Base-by-base conservation (phyloP, 495 filamentous ascomycete species). In the Aspergillus coremiiformis region DNA sequence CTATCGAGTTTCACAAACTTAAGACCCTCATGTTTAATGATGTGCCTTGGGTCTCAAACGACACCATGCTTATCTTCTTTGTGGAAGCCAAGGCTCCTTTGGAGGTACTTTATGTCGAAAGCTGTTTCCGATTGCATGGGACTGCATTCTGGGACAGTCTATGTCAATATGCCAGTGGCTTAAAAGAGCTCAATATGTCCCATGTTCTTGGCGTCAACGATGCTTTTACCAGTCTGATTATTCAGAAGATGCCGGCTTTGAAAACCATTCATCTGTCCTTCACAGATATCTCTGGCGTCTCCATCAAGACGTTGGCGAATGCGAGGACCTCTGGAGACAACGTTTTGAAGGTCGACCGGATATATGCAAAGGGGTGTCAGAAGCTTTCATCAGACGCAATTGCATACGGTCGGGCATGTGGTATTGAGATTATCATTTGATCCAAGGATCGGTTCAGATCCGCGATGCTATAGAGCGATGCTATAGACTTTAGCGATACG, bases 311-410 rank as follows among this genome's bases (percentile, higher is more conserved):
- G 47, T 48, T 72, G 22, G 64, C 64, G 1, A 66, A 71, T 51
- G 47, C 59, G 0, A 52, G 45, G 9, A 21, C 39, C 1, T 50
- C 46, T 0, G 59, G 55, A 4, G 20, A 30, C 4, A 30, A 43
- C 4, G 22, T 3, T 0, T 45, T 58, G 17, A 58, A 53, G 8
- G 47, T 73, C 14, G 61, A 71, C 14, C 47, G 54, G 3, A 24
- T 75, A 6, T 46, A 58, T 46, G 50, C 66, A 15, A 59, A 41
- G 10, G 65, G 62, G 4, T 75, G 72, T 33, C 64, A 69, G 29
- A 29, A 51, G 22, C 55, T 72, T 0, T 72, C 69, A 10, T 60
- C 60, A 1, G 70, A 75, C 59, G 70, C 70, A 4, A 56, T 73
- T 35, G 60, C 60, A 3, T 74, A 69, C 47, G 69, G 65, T 14